These are phyloP conservation scores for Diversispora epigaea DNA, from an alignment of 192 early-diverging fungal species.

Conservation along the genomic window DNA sequence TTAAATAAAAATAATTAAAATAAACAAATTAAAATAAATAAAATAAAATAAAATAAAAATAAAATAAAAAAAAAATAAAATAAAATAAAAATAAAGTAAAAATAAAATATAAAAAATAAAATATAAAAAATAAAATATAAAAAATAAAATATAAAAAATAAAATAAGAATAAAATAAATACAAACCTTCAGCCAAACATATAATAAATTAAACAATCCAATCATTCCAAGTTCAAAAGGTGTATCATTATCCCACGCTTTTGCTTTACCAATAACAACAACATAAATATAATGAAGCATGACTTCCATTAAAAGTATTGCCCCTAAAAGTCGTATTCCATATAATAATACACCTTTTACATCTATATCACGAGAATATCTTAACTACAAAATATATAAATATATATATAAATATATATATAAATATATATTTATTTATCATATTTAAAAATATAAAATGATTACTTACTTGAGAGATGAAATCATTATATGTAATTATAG, in stretches of 20 bases:
- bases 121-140: neutral
- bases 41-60: neutral
- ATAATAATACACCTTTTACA: constrained; percentile 42
- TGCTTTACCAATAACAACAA: constrained; percentile 87
- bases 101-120: neutral
- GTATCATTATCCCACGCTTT: constrained; percentile 82
- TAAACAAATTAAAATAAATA: neutral
- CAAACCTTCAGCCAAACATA: constrained; percentile 89
- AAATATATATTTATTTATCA: no score
- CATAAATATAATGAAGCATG: constrained; percentile 82
- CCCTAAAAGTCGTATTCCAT: constrained; percentile 68
- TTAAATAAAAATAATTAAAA: neutral
- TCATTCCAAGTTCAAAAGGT: constrained; percentile 77
- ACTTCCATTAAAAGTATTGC: constrained; percentile 80
- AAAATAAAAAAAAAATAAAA: neutral
- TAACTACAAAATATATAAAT: constrained; percentile 34
- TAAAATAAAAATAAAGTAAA: neutral
- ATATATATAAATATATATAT: no score
- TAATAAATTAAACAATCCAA: constrained; percentile 87
- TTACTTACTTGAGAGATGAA: constrained; percentile 74
- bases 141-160: neutral
- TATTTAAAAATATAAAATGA: constrained; percentile 1
- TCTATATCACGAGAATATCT: constrained; percentile 54
- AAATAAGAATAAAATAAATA: neutral
- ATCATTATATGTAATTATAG: constrained; percentile 93